phyloP scores from a whole-genome alignment of 805 yeast species.

The Metschnikowia shivogae region DNA sequence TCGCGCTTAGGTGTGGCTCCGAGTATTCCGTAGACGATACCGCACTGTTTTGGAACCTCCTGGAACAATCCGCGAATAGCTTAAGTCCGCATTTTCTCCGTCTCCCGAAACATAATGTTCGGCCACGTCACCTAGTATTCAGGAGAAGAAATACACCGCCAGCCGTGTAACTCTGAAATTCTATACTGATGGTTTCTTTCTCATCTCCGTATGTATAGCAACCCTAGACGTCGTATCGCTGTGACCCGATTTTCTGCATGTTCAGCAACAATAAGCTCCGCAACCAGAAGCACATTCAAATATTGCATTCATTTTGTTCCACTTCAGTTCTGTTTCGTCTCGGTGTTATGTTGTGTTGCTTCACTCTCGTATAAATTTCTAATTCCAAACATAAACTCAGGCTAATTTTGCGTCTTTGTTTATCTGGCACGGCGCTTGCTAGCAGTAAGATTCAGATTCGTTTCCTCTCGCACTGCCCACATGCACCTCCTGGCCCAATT shows the following conservation, averaged over 20 bases:
- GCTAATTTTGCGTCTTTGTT: not conserved
- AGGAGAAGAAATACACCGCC: not conserved
- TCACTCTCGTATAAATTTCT: too few species aligned
- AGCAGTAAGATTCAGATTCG: not conserved
- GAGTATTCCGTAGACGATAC: not conserved
- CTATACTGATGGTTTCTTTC: too few species aligned
- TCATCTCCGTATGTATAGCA: too few species aligned
- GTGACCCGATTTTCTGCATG: too few species aligned
- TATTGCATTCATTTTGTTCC: too few species aligned
- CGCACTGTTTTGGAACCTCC: conserved; percentile 5
- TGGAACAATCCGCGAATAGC: conserved; percentile 3
- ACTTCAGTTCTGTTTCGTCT: too few species aligned
- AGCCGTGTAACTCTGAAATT: not conserved
- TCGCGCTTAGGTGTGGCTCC: conserved; percentile 3
- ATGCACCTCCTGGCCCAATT: conserved; percentile 7
- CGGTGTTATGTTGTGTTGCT: too few species aligned
- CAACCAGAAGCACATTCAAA: too few species aligned
- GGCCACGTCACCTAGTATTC: not conserved
- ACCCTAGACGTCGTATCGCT: too few species aligned
- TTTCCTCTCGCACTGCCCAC: conserved; percentile 6
- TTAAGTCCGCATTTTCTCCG: conserved; percentile 1
- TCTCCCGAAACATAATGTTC: not conserved
- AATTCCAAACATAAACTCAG: not conserved
- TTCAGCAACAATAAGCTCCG: too few species aligned
- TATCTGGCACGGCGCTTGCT: not conserved